Evolutionary conservation across 2,329 filamentous ascomycete genomes (phyloP), one percentile per base, ranked within the genome.

Genomic region (Phialophora chinensis): DNA sequence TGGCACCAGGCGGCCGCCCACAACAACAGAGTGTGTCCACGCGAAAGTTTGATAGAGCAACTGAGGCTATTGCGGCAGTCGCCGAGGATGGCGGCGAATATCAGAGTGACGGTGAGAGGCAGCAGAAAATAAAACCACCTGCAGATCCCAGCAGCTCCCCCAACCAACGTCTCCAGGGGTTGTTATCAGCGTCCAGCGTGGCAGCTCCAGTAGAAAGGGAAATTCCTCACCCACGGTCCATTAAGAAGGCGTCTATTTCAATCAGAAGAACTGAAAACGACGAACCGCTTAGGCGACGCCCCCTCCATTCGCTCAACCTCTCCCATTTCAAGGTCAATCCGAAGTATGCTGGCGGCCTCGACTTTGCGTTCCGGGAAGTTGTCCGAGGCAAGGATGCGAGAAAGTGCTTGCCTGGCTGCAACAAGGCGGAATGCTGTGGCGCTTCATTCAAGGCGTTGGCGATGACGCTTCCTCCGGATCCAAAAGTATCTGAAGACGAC

Each of bases 311-410:
- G 38, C 83, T 96, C 12, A 80, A 80, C 14, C 80, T 90, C 0
- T 85, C 87, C 12, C 90, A 96, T 77, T 97, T 97, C 82, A 94
- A 90, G 75, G 82, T 95, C 72, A 96, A 97, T 70, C 89, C 91
- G 0, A 80, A 81, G 4, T 85, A 83, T 71, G 94, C 93, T 69
- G 84, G 90, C 50, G 91, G 91, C 1, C 81, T 88, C 52, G 85
- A 88, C 62, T 92, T 87, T 77, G 91, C 92, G 11, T 96, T 88
- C 75, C 82, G 85, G 1, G 90, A 94, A 66, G 89, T 93, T 0
- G 85, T 96, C 14, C 88, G 93, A 60, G 86, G 86, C 62, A 89
- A 85, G 69, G 85, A 87, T 10, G 87, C 90, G 49, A 88, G 92
- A 42, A 86, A 88, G 58, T 89, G 87, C 67, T 81, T 96, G 10